Conservation (phyloP, 257 asterid genomes). For the Plectranthus barbatus region DNA sequence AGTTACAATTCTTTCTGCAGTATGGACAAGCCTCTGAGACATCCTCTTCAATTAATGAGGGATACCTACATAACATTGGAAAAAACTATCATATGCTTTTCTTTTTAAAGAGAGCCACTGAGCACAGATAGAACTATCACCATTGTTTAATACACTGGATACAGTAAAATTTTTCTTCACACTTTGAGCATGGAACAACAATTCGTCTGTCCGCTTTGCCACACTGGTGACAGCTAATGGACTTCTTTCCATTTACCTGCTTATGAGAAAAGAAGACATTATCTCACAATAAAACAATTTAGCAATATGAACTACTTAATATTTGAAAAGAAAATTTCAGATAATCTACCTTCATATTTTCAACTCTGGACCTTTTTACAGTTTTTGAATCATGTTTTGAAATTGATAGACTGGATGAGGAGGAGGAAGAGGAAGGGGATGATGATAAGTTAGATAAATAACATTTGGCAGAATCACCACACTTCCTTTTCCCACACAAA, state of each 20-base stretch:
- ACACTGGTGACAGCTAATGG: constrained; percentile 66
- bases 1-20: constrained; percentile 76
- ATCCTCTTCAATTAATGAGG: constrained; percentile 47
- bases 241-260: constrained; percentile 34
- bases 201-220: constrained; percentile 39
- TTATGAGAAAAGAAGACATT: background rate
- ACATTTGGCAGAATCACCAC: constrained; percentile 12
- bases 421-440: constrained; percentile 35
- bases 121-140: constrained; percentile 25
- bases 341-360: constrained; percentile 30
- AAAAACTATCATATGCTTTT: background rate
- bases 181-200: constrained; percentile 64
- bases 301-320: background rate
- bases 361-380: constrained; percentile 20
- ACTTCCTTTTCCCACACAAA: constrained; percentile 11
- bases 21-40: constrained; percentile 61
- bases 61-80: constrained; percentile 47
- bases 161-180: constrained; percentile 49
- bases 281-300: background rate
- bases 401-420: constrained; percentile 34
- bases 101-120: background rate
- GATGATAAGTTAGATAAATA: constrained; percentile 21
- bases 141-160: constrained; percentile 67
- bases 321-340: constrained; percentile 5
- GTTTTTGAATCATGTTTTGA: constrained; percentile 16